A percentile compares a stretch with the other conserved stretches of the same genome.
Evolutionary conservation across 495 filamentous ascomycete species (phyloP).

Genomic region (Penicillium riverlandense): DNA sequence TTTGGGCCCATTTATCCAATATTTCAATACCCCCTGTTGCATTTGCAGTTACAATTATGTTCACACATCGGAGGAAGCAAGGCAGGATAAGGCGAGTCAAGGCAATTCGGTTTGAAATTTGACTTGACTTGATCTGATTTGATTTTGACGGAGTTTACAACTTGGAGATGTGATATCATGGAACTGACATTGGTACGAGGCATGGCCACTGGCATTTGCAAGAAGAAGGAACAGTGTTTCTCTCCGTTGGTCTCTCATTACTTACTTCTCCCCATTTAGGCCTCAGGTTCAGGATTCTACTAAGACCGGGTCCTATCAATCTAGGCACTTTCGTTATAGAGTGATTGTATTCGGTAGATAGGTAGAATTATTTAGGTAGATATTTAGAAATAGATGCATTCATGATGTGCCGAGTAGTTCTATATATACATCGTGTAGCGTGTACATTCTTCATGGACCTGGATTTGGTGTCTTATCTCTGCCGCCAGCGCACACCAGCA

Average conservation of each 20-base stretch:
- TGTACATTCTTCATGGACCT: no score
- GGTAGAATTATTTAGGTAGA: conserved; percentile 1
- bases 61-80: no score
- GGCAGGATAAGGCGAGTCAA: no score
- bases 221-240: not conserved
- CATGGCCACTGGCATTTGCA: no score
- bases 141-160: not conserved
- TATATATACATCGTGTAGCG: no score
- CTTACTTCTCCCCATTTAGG: no score
- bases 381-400: not conserved
- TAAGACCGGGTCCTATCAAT: no score
- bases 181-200: not conserved
- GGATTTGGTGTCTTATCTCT: no score
- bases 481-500: no score
- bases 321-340: conserved; percentile 1
- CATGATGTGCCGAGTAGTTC: no score
- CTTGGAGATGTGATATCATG: not conserved
- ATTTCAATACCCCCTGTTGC: not conserved
- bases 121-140: not conserved
- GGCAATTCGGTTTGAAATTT: no score
- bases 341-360: not conserved
- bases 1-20: not conserved
- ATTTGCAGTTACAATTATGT: not conserved
- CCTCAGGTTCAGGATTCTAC: no score
- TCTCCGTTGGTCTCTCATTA: not conserved